These are phyloP conservation scores for Pseudohalonectria lignicola DNA, from an alignment of 2,329 filamentous ascomycete species.

Conservation along the genomic window DNA sequence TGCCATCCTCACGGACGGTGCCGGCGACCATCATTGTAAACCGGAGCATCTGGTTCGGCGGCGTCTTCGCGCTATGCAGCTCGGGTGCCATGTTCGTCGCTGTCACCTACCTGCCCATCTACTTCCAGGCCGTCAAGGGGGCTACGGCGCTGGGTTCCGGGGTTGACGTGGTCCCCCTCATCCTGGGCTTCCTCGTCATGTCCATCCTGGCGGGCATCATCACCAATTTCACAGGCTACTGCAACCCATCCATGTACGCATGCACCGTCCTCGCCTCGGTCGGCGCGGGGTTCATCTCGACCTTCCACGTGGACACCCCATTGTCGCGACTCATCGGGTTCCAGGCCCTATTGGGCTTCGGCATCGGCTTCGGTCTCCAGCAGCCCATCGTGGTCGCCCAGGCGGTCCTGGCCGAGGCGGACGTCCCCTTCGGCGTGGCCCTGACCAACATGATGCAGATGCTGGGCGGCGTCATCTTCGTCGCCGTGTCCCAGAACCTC, in stretches of 20 bases:
- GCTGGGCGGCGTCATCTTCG: constrained; percentile 32
- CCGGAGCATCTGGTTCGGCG: no score
- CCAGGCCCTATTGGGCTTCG: constrained; percentile 22
- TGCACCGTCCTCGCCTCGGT: constrained; percentile 13
- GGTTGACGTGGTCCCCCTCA: no score
- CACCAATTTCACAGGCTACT: constrained; percentile 24
- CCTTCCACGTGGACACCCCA: constrained; percentile 15
- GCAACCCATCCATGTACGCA: constrained; percentile 19
- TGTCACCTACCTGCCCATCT: no score
- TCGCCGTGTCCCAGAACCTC: constrained; percentile 31
- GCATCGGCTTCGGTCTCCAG: constrained; percentile 22
- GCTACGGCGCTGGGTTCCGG: no score
- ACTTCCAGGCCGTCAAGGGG: no score
- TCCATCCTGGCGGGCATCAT: constrained; percentile 9
- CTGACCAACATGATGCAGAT: constrained; percentile 35
- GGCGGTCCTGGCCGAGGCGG: constrained; percentile 27
- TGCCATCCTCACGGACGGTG: no score
- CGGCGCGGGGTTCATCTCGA: constrained; percentile 23
- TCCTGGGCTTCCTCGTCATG: no score
- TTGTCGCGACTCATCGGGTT: constrained; percentile 23
- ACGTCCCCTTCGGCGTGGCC: constrained; percentile 31
- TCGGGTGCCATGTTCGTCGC: no score
- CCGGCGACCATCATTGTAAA: no score
- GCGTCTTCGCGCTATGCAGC: no score
- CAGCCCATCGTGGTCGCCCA: constrained; percentile 26